Evolutionary conservation across 768 basidiomycete species (phyloP).

Genomic region (Xanthoconium stramineum): DNA sequence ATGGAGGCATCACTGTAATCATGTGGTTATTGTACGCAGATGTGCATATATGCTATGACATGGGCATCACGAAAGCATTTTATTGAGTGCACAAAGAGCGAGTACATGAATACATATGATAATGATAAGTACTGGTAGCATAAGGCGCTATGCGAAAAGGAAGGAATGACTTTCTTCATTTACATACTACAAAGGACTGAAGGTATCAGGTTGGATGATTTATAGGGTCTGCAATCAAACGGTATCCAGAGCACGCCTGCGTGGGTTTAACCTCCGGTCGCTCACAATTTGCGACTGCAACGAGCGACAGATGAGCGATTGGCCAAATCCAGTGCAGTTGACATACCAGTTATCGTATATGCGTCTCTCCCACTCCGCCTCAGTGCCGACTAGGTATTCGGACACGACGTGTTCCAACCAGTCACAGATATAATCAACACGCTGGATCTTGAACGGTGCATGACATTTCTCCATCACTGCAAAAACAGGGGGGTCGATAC

Average conservation of each 20-base stretch:
- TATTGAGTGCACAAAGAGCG: constrained; percentile 10
- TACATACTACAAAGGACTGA: neutral
- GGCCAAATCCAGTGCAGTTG: neutral
- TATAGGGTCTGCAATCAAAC: neutral
- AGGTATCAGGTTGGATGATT: neutral
- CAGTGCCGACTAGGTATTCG: constrained; percentile 24
- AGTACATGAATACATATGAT: constrained; percentile 1
- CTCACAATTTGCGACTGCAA: constrained; percentile 12
- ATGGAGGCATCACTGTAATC: too few species aligned
- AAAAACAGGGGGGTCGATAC: neutral
- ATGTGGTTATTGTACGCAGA: constrained; percentile 28
- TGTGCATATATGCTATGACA: constrained; percentile 31
- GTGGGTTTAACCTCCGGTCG: neutral
- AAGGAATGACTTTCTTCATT: constrained; percentile 1
- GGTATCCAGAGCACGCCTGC: neutral
- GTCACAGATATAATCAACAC: constrained; percentile 32
- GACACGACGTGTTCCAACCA: constrained; percentile 40
- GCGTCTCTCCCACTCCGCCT: constrained; percentile 27
- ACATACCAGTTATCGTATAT: constrained; percentile 30
- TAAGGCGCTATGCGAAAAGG: too few species aligned
- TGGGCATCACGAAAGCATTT: neutral
- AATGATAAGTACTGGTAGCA: neutral
- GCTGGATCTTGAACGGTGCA: constrained; percentile 38
- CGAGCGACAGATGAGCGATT: neutral
- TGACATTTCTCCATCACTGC: constrained; percentile 48